A percentile compares a stretch with the other conserved stretches of the same genome.
Evolutionary conservation across 768 basidiomycete species (phyloP).

Genomic region (Suillus spraguei): DNA sequence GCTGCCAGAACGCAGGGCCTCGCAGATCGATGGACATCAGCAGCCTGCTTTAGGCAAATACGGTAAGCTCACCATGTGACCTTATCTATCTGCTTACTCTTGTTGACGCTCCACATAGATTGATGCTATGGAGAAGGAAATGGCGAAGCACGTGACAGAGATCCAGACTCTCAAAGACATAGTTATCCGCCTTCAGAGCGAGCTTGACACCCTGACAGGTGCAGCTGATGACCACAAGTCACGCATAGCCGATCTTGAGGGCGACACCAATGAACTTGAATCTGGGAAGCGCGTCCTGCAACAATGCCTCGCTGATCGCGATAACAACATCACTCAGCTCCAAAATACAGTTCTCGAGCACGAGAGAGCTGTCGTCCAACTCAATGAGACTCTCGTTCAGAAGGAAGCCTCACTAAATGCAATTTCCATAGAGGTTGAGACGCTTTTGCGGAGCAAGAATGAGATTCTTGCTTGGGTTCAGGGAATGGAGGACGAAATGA

Average conservation of each 20-base stretch:
- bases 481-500: not conserved
- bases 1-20: conserved; percentile 2
- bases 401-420: conserved; percentile 25
- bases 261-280: conserved; percentile 4
- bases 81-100: not conserved
- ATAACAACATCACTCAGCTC: not conserved
- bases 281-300: not conserved
- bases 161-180: conserved; percentile 3
- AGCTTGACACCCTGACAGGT: not conserved
- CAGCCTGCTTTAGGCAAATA: not conserved
- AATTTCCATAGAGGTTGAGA: conserved; percentile 29
- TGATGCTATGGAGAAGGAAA: not conserved
- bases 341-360: not conserved
- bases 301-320: not conserved
- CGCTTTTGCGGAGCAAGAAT: conserved; percentile 24
- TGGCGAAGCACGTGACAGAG: not conserved
- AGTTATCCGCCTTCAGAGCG: conserved; percentile 5
- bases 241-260: conserved; percentile 11
- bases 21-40: not conserved
- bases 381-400: conserved; percentile 19
- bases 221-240: not conserved
- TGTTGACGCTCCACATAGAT: not conserved
- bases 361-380: not conserved
- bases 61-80: not conserved
- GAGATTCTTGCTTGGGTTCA: not conserved